phyloP scores from a whole-genome alignment of 2,329 filamentous ascomycete species.

The Colletotrichum higginsianum region DNA sequence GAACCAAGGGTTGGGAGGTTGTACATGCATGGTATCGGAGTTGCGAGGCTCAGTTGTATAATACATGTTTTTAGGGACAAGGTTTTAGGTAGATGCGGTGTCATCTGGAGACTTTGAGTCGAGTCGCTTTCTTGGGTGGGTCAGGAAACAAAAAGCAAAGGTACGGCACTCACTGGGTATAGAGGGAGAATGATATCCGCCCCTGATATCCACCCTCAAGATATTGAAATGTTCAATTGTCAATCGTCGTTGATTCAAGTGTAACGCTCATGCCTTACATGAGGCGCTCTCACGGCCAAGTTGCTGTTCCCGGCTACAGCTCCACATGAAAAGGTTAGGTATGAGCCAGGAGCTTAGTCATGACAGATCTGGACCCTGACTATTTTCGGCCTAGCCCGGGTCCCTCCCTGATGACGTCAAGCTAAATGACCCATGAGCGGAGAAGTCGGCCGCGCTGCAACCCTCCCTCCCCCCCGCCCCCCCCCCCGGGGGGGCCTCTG shows the following conservation, averaged over 20 bases:
- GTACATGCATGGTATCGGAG: conserved; percentile 39
- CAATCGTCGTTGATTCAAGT: neutral
- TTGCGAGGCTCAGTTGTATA: conserved; percentile 32
- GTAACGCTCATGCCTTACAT: neutral
- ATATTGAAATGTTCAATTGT: conserved; percentile 12
- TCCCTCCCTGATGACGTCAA: conserved; percentile 26
- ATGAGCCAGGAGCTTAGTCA: conserved; percentile 9
- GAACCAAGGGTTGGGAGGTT: neutral
- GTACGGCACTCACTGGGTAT: neutral
- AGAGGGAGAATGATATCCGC: neutral
- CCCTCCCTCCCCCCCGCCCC: neutral
- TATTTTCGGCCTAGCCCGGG: neutral
- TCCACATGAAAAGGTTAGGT: neutral
- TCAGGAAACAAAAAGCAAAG: neutral
- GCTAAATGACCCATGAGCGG: neutral
- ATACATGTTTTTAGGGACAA: conserved; percentile 13
- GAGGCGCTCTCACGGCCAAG: neutral
- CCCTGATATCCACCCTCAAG: too few species aligned
- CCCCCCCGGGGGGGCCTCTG: neutral
- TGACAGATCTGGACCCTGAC: neutral
- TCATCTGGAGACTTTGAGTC: conserved; percentile 27
- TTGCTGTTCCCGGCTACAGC: neutral
- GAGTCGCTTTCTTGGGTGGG: neutral
- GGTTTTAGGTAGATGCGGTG: conserved; percentile 30
- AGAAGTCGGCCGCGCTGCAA: conserved; percentile 10